Evolutionary conservation across 2,329 filamentous ascomycete species (phyloP), one percentile per base, ranked within the genome.

Genomic region (Microcyclospora tardicrescens): DNA sequence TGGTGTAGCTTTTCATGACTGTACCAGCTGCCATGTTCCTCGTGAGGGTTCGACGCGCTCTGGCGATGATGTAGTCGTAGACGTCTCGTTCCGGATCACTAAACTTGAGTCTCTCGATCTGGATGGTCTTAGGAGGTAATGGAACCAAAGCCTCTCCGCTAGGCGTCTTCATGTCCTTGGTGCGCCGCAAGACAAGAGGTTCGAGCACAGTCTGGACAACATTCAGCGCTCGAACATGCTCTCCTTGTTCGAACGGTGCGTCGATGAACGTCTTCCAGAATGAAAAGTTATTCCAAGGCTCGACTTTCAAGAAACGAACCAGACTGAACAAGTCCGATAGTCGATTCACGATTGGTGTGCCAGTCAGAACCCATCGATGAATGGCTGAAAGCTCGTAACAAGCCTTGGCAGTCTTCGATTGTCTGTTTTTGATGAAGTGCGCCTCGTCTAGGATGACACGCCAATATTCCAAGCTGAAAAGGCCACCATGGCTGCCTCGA

Each of bases 241-340:
- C 83, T 49, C 91, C 91, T 0, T 85, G 89, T 59, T 98, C 91
- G 47, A 98, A 98, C 0, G 91, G 91, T 1, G 93, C 80, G 0
- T 91, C 98, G 55, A 98, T 96, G 58, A 98, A 98, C 0, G 91
- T 96, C 57, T 87, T 87, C 91, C 91, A 98, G 63, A 94, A 98
- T 0, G 87, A 94, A 60, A 98, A 98, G 59, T 96, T 96, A 54
- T 82, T 91, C 91, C 91, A 98, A 0, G 91, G 91, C 57, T 96
- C 89, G 3, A 98, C 91, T 40, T 84, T 79, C 10, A 98, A 66
- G 62, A 96, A 98, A 2, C 84, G 78, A 10, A 96, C 84, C 29
- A 98, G 65, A 54, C 84, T 93, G 63, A 94, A 96, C 11, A 98
- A 66, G 60, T 96, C 91, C 58, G 96, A 89, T 1, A 98, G 70